Evolutionary conservation across 2,329 filamentous ascomycete genomes (phyloP), one percentile per base, ranked within the genome.

Genomic region (Colletotrichum tropicicola): DNA sequence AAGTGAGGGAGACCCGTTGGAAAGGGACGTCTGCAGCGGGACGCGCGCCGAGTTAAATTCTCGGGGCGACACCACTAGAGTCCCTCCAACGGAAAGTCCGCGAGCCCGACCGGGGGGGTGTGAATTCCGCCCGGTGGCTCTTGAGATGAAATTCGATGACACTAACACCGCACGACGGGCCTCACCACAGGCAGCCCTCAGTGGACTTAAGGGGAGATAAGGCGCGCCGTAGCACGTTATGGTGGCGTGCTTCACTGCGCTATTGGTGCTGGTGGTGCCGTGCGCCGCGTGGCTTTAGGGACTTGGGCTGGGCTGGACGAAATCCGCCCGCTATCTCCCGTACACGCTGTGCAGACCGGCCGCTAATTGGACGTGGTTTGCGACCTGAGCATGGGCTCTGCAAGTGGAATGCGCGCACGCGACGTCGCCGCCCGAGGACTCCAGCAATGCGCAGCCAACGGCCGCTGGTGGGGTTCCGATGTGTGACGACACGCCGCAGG

Each of bases 41-140:
- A 65, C 41, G 56, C 44, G 49, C 37, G 15, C 61, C 57, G 61
- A 65, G 61, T 65, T 65, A 65, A 61, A 65, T 61, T 45, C 61
- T 61, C 57, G 61, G 61, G 49, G 61, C 61, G 57, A 55, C 57
- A 56, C 45, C 52, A 44, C 59, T 51, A 56, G 57, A 65, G 49
- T 61, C 57, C 56, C 61, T 65, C 43, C 49, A 65, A 65, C 61
- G 61, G 61, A 55, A 32, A 51, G 49, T 65, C 57, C 44, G 44
- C 57, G 21, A 54, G 61, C 43, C 61, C 61, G 61, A 65, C 61
- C 48, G 61, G 23, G 41, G 56, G 35, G 48, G 23, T 41, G 45
- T 35, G 19, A 51, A 41, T 19, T 27, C 55, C 55, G 55, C 23
- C 32, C 32, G 21, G 21, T 30, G 25, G n/a, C 25, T 21, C 7